Evolutionary conservation across 148 eudicot species (phyloP).

Genomic region (Dianthus caryophyllus): DNA sequence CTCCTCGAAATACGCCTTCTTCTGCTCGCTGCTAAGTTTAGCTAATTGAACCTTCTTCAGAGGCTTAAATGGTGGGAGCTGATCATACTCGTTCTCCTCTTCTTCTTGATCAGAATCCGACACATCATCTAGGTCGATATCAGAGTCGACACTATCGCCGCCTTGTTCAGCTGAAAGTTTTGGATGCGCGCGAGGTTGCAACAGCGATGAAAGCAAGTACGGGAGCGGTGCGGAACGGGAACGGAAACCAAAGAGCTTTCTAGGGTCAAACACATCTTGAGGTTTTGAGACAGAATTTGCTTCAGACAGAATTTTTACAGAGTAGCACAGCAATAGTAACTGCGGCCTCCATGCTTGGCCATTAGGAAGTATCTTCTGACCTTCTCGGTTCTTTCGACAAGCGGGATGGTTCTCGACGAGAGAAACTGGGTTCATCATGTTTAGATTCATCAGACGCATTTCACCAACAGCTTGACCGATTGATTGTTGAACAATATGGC

Average conservation of each 20-base stretch:
- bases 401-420: conserved; percentile 89
- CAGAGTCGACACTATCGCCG: conserved; percentile 74
- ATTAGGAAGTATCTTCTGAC: conserved; percentile 89
- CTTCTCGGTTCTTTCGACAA: conserved; percentile 87
- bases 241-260: conserved; percentile 86
- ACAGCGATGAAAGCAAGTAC: conserved; percentile 70
- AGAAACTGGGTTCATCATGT: conserved; percentile 87
- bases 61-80: conserved; percentile 97
- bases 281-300: conserved; percentile 65
- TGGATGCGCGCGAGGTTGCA: conserved; percentile 88
- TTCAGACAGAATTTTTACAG: conserved; percentile 78
- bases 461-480: conserved; percentile 91
- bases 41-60: conserved; percentile 67
- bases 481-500: conserved; percentile 88
- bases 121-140: conserved; percentile 72
- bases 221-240: conserved; percentile 80
- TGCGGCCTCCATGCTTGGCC: conserved; percentile 97
- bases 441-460: conserved; percentile 79
- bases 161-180: conserved; percentile 84
- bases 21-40: conserved; percentile 74
- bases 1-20: conserved; percentile 86
- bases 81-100: conserved; percentile 87
- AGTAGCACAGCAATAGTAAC: conserved; percentile 69
- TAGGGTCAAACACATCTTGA: conserved; percentile 65
- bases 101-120: conserved; percentile 78